phyloP scores from a whole-genome alignment of 1,284 basidiomycete genomes.

The Cryptococcus amylolentus region DNA sequence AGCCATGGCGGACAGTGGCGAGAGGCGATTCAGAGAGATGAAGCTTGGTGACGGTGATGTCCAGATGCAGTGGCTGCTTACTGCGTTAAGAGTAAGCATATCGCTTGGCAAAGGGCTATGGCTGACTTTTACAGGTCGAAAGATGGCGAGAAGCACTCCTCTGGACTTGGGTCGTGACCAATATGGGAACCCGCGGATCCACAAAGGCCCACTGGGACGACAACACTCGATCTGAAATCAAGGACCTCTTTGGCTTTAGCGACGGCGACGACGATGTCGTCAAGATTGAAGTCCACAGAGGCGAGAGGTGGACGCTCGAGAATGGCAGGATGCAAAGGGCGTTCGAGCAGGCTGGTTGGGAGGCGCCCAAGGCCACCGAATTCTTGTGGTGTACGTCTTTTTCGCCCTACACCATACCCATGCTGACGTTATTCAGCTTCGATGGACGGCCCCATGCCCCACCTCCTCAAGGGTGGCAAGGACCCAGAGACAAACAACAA shows the following conservation, averaged over 20 bases:
- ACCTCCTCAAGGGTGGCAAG: slow-evolving; percentile 20
- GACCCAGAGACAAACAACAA: slow-evolving; percentile 11
- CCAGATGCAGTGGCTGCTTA: slow-evolving; percentile 45
- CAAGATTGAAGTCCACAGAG: slow-evolving; percentile 39
- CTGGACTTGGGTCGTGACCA: slow-evolving; percentile 45
- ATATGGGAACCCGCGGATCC: slow-evolving; percentile 24
- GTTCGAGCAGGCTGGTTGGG: slow-evolving; percentile 38
- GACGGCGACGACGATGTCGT: slow-evolving; percentile 30
- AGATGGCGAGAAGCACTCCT: slow-evolving; percentile 47
- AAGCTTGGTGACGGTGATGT: slow-evolving; percentile 35
- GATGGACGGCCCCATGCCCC: slow-evolving; percentile 44
- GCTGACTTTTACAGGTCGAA: slow-evolving; percentile 27
- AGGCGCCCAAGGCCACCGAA: slow-evolving; percentile 34
- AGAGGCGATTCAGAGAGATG: slow-evolving; percentile 41
- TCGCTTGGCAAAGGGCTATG: neutral
- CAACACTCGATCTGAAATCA: slow-evolving; percentile 27
- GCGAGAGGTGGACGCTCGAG: slow-evolving; percentile 39
- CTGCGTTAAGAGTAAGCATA: slow-evolving; percentile 27
- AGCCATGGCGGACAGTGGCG: slow-evolving; percentile 27
- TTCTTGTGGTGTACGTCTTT: slow-evolving; percentile 34
- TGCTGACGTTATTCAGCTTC: slow-evolving; percentile 20
- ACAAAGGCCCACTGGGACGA: slow-evolving; percentile 27
- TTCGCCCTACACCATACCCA: neutral
- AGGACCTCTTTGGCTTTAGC: slow-evolving; percentile 31
- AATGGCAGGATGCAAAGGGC: slow-evolving; percentile 23